Evolutionary conservation across 371 early-diverging fungal genomes (phyloP).

Genomic region (Mortierella sp.): DNA sequence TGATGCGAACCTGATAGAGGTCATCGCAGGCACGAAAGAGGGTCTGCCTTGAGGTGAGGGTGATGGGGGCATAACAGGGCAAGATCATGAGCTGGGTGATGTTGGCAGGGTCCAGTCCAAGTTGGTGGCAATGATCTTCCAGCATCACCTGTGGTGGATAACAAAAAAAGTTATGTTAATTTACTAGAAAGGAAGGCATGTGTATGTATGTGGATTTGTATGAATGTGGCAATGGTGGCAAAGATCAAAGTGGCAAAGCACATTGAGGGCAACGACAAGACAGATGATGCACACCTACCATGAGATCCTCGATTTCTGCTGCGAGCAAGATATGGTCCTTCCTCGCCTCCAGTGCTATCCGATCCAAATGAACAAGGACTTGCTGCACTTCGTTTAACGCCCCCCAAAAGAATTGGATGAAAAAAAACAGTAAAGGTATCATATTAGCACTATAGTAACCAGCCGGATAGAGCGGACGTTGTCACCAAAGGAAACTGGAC

Average conservation of each 20-base stretch:
- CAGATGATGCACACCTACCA: constrained; percentile 44
- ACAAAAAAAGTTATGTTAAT: not conserved
- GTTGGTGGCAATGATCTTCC: constrained; percentile 25
- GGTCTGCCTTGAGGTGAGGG: constrained; percentile 32
- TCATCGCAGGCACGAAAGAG: constrained; percentile 44
- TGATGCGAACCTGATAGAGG: constrained; percentile 26
- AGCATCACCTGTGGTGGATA: constrained; percentile 15
- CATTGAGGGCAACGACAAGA: not conserved
- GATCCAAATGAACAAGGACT: constrained; percentile 47
- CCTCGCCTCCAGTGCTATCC: constrained; percentile 31
- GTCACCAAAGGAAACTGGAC: not conserved
- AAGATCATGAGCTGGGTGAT: constrained; percentile 41
- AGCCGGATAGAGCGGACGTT: not conserved
- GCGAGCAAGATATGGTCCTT: constrained; percentile 51
- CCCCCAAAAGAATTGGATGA: not conserved
- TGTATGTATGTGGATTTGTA: not conserved
- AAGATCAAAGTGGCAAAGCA: constrained; percentile 11
- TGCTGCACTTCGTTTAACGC: constrained; percentile 18
- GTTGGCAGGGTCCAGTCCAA: constrained; percentile 47
- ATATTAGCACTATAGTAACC: not conserved
- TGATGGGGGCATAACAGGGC: constrained; percentile 40
- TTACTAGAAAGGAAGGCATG: not conserved
- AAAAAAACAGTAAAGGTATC: not conserved
- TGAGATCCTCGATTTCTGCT: constrained; percentile 64
- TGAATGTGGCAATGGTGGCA: not conserved